A percentile compares a stretch with the other conserved stretches of the same genome.
Conservation (phyloP, 495 filamentous ascomycete genomes). For the Venustampulla echinocandica region DNA sequence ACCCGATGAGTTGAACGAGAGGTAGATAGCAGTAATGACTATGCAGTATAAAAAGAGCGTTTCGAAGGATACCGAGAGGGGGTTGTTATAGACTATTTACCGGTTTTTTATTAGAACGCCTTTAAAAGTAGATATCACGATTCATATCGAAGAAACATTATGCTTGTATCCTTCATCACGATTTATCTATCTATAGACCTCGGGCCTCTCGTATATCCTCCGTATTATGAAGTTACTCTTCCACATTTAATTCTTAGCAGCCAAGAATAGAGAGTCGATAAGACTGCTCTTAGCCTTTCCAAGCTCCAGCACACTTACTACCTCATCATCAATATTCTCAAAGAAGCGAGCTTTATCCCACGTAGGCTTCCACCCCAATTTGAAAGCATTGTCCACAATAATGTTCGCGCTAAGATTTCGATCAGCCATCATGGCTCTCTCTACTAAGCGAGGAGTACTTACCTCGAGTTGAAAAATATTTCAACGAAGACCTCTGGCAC, state of each 20-base stretch:
- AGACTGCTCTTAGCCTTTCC: slow-evolving; percentile 28
- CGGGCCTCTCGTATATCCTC: slow-evolving; percentile 17
- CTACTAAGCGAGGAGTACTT: slow-evolving; percentile 11
- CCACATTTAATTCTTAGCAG: slow-evolving; percentile 17
- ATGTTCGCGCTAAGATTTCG: slow-evolving; percentile 25
- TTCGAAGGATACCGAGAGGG: slow-evolving; percentile 17
- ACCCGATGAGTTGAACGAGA: slow-evolving; percentile 18
- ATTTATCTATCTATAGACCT: slow-evolving; percentile 17
- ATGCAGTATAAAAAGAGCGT: slow-evolving; percentile 14
- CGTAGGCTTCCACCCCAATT: slow-evolving; percentile 30
- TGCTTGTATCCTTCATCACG: slow-evolving; percentile 16
- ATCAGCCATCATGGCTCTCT: slow-evolving; percentile 14
- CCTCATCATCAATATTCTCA: slow-evolving; percentile 30
- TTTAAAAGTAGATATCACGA: slow-evolving; percentile 16
- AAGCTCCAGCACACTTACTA: slow-evolving; percentile 26
- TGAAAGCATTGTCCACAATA: slow-evolving; percentile 25
- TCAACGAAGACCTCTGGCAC: slow-evolving; percentile 23
- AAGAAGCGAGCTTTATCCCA: slow-evolving; percentile 30
- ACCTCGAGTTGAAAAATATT: slow-evolving; percentile 26
- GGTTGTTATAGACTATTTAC: slow-evolving; percentile 17
- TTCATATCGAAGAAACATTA: slow-evolving; percentile 17
- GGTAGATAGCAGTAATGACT: slow-evolving; percentile 16
- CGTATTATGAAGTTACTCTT: slow-evolving; percentile 15
- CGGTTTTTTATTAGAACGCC: slow-evolving; percentile 16
- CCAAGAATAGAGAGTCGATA: slow-evolving; percentile 20